phyloP scores from a whole-genome alignment of 768 basidiomycete genomes.

The Scleroderma citrinum region DNA sequence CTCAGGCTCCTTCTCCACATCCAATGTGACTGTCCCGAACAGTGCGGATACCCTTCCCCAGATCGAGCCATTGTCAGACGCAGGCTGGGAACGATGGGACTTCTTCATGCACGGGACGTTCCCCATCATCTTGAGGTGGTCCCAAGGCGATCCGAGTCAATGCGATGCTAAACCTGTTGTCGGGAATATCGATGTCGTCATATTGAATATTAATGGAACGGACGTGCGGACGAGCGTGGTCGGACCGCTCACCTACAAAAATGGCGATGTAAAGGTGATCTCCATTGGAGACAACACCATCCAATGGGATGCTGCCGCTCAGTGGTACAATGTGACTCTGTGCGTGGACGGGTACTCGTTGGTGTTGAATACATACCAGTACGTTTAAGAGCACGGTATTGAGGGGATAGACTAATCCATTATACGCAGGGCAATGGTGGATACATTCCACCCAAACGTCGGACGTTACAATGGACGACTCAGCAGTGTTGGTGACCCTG shows the following conservation, averaged over 20 bases:
- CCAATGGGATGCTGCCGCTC: conserved; percentile 7
- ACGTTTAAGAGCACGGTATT: not conserved
- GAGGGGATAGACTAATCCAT: not conserved
- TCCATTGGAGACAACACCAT: conserved; percentile 6
- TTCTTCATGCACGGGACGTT: conserved; percentile 9
- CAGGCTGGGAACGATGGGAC: conserved; percentile 14
- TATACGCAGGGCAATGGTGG: conserved; percentile 1
- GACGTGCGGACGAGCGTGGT: not conserved
- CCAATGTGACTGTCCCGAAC: conserved; percentile 11
- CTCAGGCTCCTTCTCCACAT: conserved; percentile 5
- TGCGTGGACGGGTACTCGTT: conserved; percentile 5
- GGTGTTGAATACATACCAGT: conserved; percentile 9
- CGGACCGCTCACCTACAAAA: conserved; percentile 1
- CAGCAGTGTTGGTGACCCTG: conserved; percentile 1
- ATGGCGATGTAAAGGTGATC: conserved; percentile 5
- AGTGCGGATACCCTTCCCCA: conserved; percentile 14
- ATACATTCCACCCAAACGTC: conserved; percentile 12
- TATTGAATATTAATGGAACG: conserved; percentile 5
- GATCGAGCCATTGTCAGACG: not conserved
- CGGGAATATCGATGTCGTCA: conserved; percentile 8
- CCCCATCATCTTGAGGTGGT: conserved; percentile 12
- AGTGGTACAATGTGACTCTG: conserved; percentile 12
- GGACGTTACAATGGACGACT: conserved; percentile 10
- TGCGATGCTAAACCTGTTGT: not conserved
- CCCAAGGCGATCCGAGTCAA: conserved; percentile 6